phyloP scores from a whole-genome alignment of 2,329 filamentous ascomycete genomes.

The Cercospora nicotianae region DNA sequence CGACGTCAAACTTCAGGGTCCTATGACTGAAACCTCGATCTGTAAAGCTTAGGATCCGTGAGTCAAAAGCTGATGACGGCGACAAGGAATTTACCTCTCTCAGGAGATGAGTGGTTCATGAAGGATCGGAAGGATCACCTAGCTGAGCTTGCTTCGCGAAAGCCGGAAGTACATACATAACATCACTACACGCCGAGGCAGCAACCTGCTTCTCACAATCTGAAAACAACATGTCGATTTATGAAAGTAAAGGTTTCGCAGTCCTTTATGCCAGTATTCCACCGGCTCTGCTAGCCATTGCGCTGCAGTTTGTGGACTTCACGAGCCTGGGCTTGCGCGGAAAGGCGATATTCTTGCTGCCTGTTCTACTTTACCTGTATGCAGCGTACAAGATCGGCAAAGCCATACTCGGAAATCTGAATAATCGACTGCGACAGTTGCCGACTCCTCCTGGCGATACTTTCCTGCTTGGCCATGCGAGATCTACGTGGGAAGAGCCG shows the following conservation, averaged over 20 bases:
- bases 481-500: slow-evolving; percentile 40
- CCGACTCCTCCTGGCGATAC: slow-evolving; percentile 24
- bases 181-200: neutral
- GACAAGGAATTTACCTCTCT: neutral
- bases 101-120: neutral
- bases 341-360: neutral
- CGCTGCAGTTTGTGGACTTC: neutral
- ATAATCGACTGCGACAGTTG: neutral
- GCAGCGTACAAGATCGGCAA: neutral
- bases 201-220: neutral
- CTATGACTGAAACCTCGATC: neutral
- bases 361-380: neutral
- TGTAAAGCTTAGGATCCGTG: neutral
- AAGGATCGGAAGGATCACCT: neutral
- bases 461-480: slow-evolving; percentile 42
- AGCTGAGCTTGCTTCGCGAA: neutral
- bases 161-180: neutral
- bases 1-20: neutral
- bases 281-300: neutral
- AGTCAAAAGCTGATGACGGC: neutral
- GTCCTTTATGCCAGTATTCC: neutral
- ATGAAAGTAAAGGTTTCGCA: slow-evolving; percentile 6
- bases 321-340: neutral
- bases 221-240: slow-evolving; percentile 1
- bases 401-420: neutral